Conservation (phyloP, 495 filamentous ascomycete species). For the Penicillium angulare region DNA sequence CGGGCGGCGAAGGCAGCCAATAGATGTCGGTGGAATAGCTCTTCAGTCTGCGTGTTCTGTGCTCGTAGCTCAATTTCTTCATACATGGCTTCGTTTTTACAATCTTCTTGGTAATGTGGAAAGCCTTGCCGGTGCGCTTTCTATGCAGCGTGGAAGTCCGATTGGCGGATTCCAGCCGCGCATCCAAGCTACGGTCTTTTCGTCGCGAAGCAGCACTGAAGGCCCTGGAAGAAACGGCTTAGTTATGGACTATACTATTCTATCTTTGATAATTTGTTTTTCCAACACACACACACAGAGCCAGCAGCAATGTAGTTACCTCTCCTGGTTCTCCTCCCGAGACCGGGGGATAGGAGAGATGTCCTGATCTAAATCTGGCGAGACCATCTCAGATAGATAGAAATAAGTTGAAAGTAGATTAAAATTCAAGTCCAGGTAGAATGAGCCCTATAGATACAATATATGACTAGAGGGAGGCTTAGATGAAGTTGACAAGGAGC, state of each 20-base stretch:
- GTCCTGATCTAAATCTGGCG: conserved; percentile 33
- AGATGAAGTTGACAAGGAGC: too few relatives aligned
- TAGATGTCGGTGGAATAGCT: conserved; percentile 41
- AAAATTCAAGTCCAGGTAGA: too few relatives aligned
- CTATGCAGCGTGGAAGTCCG: conserved; percentile 89
- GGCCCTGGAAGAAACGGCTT: conserved; percentile 55
- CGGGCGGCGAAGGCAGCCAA: conserved; percentile 34
- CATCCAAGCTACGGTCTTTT: conserved; percentile 85
- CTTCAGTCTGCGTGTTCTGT: conserved; percentile 43
- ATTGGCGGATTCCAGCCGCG: conserved; percentile 82
- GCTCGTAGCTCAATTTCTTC: conserved; percentile 78
- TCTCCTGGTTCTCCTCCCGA: conserved; percentile 86
- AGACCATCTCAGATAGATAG: background rate
- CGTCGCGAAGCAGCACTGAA: conserved; percentile 94
- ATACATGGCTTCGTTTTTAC: conserved; percentile 96
- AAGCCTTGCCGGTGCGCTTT: conserved; percentile 77
- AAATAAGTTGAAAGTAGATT: background rate
- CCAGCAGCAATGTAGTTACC: conserved; percentile 51
- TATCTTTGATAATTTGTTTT: background rate
- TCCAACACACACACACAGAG: background rate
- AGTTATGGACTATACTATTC: background rate
- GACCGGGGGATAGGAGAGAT: conserved; percentile 39
- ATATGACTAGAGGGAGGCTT: too few relatives aligned
- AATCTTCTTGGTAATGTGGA: conserved; percentile 83
- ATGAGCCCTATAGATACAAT: too few relatives aligned